Evolutionary conservation across 345 rosid genomes (phyloP).

Genomic region (Aurinia saxatilis): DNA sequence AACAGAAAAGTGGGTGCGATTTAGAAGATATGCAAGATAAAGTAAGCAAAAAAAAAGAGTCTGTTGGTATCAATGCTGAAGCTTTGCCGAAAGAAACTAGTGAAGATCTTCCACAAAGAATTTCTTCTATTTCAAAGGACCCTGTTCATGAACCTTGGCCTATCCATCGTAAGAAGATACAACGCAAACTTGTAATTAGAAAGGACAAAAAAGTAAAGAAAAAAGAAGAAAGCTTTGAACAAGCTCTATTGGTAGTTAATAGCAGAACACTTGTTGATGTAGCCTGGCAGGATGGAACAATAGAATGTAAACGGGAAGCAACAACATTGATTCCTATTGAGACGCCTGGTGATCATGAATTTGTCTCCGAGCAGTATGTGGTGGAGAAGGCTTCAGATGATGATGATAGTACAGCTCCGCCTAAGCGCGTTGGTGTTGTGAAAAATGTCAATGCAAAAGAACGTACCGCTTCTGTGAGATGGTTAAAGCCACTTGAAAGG

Average conservation of each 20-base stretch:
- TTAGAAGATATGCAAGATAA: conserved; percentile 49
- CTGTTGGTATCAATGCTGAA: conserved; percentile 32
- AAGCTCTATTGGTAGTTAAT: conserved; percentile 64
- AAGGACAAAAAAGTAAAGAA: conserved; percentile 74
- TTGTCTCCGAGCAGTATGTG: conserved; percentile 84
- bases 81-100: conserved; percentile 31
- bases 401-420: conserved; percentile 50
- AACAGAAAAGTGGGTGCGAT: conserved; percentile 30
- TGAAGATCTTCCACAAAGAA: conserved; percentile 24
- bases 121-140: conserved; percentile 53
- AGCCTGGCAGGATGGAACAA: conserved; percentile 85
- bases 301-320: conserved; percentile 46
- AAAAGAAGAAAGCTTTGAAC: conserved; percentile 87
- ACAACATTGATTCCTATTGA: conserved; percentile 75
- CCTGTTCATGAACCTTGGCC: conserved; percentile 75
- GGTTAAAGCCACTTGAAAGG: conserved; percentile 69
- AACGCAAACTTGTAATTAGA: conserved; percentile 67
- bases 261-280: conserved; percentile 71
- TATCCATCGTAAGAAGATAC: conserved; percentile 76
- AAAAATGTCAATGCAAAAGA: conserved; percentile 91
- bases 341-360: conserved; percentile 98
- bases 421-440: conserved; percentile 76
- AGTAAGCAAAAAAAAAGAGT: conserved; percentile 33
- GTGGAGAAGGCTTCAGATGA: conserved; percentile 85
- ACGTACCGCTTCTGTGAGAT: conserved; percentile 75